Evolutionary conservation across 345 rosid genomes (phyloP).

Genomic region (Salix purpurea): DNA sequence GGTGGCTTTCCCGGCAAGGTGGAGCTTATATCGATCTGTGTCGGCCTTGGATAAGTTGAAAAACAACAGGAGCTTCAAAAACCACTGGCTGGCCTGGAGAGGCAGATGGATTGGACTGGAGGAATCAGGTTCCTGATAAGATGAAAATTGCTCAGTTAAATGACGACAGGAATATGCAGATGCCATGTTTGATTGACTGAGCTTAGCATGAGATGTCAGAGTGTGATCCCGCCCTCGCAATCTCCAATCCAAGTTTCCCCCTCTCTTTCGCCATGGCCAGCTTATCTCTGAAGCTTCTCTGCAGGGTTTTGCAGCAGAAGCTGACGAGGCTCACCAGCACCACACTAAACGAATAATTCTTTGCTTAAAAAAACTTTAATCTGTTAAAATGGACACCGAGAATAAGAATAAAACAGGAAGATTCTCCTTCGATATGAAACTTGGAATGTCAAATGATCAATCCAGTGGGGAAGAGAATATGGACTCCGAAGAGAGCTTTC

Average conservation of each 20-base stretch:
- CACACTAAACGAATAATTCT: neutral
- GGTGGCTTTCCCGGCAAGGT: too few species aligned
- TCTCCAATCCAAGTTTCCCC: neutral
- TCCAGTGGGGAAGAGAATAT: conserved; percentile 21
- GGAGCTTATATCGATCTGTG: too few species aligned
- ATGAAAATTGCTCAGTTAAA: neutral
- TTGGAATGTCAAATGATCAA: conserved; percentile 30
- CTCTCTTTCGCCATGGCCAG: neutral
- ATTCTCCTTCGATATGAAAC: conserved; percentile 16
- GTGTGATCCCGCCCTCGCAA: too few species aligned
- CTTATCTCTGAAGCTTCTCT: neutral
- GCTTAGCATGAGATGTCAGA: neutral
- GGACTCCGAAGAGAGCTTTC: conserved; percentile 12
- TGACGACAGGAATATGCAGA: conserved; percentile 6
- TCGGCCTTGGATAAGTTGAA: neutral
- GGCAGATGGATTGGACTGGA: conserved; percentile 8
- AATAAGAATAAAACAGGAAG: conserved; percentile 25
- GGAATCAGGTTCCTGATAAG: conserved; percentile 22
- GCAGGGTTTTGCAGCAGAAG: neutral
- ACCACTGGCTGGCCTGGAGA: neutral
- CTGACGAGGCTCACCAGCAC: neutral
- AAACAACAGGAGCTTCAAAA: neutral
- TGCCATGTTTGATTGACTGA: conserved; percentile 1
- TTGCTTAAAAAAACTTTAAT: neutral
- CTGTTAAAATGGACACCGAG: conserved; percentile 12